Evolutionary conservation across 345 rosid species (phyloP), one percentile per base, ranked within the genome.

Genomic region (Nephelium lappaceum): DNA sequence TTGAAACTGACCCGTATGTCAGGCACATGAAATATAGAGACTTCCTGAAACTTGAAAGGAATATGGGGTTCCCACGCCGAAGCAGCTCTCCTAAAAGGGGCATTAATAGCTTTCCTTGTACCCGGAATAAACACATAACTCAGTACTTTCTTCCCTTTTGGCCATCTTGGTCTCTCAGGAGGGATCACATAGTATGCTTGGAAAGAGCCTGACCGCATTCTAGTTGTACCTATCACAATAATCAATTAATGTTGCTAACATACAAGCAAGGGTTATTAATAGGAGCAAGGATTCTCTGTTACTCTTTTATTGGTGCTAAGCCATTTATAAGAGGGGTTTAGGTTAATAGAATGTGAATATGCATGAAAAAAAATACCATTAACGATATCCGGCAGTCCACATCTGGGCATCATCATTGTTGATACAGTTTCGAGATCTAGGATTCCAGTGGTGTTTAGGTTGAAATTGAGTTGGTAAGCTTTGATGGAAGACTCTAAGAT

Each of bases 401-500:
- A 84, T 27, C 82, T 11, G 4, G 75, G 86, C 51, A n/a, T 66
- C 76, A 67, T 69, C 72, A 83, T 80, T 19, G 42, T 31, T 49
- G 62, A 19, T 8, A 10, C 57, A 4, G 83, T 74, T 2, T 63
- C 2, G 3, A 25, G n/a, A 15, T 74, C 79, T 0, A 84, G 24
- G 18, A 19, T 47, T 66, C 84, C 80, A 1, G 80, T 78, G 14
- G 39, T 39, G 0, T 81, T 47, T 39, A 84, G 38, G 47, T 43
- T 14, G 72, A 55, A 49, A 18, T 65, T 67, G 2, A 60, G 31
- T 61, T 82, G 84, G 71, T 78, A 82, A 14, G 64, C 39, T 57
- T 27, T 14, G 71, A 82, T 21, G 0, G 81, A 79, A 12, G 78
- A 69, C 75, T 73, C 72, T 9, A 77, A 15, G 0, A 38, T 27